These are phyloP conservation scores for Immersiella caudata DNA, from an alignment of 495 filamentous ascomycete genomes.

Conservation along the genomic window DNA sequence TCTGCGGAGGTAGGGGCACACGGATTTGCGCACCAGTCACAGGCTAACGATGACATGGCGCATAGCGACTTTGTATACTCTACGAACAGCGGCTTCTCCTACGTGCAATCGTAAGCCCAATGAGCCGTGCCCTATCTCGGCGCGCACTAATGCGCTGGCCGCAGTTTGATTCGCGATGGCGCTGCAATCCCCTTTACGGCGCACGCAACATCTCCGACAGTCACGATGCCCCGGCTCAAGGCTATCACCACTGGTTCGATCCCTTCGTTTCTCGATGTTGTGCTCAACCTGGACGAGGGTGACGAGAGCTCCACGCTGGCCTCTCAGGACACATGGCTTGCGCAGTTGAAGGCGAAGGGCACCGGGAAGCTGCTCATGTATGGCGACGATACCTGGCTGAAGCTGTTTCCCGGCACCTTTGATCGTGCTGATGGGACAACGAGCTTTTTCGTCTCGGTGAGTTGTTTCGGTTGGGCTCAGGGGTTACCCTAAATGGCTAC, in stretches of 20 bases:
- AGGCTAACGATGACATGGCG: conserved; percentile 3
- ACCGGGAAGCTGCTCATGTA: conserved; percentile 85
- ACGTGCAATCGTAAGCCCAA: conserved; percentile 76
- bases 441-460: conserved; percentile 96
- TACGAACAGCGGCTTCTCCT: conserved; percentile 76
- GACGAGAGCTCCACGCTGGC: conserved; percentile 86
- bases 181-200: conserved; percentile 90
- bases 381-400: conserved; percentile 98
- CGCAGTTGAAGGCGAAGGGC: conserved; percentile 78
- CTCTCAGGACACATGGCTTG: conserved; percentile 91
- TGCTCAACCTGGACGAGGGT: conserved; percentile 93
- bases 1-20: conserved; percentile 68
- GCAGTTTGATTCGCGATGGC: conserved; percentile 80
- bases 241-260: conserved; percentile 96
- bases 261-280: conserved; percentile 94
- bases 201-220: conserved; percentile 92
- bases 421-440: conserved; percentile 85
- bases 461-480: conserved; percentile 29
- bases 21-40: neutral
- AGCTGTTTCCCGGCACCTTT: conserved; percentile 90
- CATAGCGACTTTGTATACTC: conserved; percentile 92
- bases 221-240: conserved; percentile 98
- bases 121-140: neutral
- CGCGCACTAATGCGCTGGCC: conserved; percentile 3
- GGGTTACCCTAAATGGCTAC: conserved; percentile 7